phyloP scores from a whole-genome alignment of 352 stramenopile genomes.

The Halophytophthora polymorphica region DNA sequence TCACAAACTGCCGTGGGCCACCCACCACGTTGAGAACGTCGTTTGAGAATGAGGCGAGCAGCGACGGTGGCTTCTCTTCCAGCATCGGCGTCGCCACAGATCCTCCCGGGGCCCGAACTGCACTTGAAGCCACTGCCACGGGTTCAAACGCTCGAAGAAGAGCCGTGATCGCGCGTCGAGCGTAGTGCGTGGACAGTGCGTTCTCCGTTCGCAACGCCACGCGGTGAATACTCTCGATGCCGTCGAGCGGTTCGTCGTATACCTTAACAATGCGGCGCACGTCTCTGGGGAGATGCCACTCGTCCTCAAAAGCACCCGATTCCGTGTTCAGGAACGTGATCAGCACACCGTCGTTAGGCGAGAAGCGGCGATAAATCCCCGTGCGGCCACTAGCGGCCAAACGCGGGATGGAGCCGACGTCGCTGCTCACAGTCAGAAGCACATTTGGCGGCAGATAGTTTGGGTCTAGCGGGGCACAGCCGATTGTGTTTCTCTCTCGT shows the following conservation, averaged over 20 bases:
- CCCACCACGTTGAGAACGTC: slow-evolving; percentile 53
- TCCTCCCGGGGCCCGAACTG: not conserved
- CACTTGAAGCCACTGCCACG: slow-evolving; percentile 1
- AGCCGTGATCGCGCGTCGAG: slow-evolving; percentile 46
- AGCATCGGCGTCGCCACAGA: slow-evolving; percentile 3
- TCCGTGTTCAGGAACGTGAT: slow-evolving; percentile 86
- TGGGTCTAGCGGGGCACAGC: slow-evolving; percentile 65
- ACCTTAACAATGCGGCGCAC: slow-evolving; percentile 76
- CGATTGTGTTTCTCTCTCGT: slow-evolving; percentile 24
- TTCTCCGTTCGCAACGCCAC: slow-evolving; percentile 77
- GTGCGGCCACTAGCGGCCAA: slow-evolving; percentile 63
- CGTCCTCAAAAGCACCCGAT: slow-evolving; percentile 81
- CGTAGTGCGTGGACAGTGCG: slow-evolving; percentile 81
- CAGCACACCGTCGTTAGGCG: slow-evolving; percentile 59
- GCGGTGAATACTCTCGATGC: slow-evolving; percentile 69
- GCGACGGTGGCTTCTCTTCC: slow-evolving; percentile 14
- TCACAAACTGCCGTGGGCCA: slow-evolving; percentile 72
- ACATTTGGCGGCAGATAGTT: slow-evolving; percentile 71
- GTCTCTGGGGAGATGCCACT: slow-evolving; percentile 72
- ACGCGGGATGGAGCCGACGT: slow-evolving; percentile 66
- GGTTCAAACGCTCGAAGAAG: slow-evolving; percentile 26
- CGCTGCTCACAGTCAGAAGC: slow-evolving; percentile 74
- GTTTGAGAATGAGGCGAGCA: slow-evolving; percentile 19
- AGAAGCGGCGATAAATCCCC: slow-evolving; percentile 61
- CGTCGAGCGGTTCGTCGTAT: slow-evolving; percentile 72